Base-by-base conservation (phyloP, 2,329 filamentous ascomycete genomes). In the Aspergillus brunneoviolaceus region DNA sequence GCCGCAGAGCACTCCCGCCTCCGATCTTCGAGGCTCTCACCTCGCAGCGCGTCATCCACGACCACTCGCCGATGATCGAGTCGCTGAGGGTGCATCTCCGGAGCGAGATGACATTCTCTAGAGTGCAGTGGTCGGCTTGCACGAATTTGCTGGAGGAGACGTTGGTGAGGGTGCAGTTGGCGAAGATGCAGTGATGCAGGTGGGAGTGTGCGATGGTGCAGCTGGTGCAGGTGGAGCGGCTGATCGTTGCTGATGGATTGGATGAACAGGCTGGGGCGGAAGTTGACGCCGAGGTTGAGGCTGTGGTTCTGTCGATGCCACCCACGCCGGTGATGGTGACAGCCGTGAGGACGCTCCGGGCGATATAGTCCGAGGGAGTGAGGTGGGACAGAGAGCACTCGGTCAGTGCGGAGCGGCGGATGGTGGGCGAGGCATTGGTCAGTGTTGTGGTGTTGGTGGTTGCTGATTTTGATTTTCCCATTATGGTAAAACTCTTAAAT, bases 11-110 rank as follows among this genome's bases (percentile, higher is more conserved):
- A n/a, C 59, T 66, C 27, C 39, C 53, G 11, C 63, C 60, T 27
- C 47, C 57, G 6, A 68, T 47, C 2, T 49, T 55, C 5, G 66
- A 67, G 9, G 59, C 52, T 9, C n/a, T 57, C 1, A 68, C 57
- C 9, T 57, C 50, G 21, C 62, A 63, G 19, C 64, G 59, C 19
- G 42, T 23, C 4, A 67, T 21, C 3, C 52, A 52, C 27, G 62
- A 67, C 23, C 52, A 21, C 2, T 60, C 64, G 2, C 49, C 54
- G 9, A 72, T 33, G 1, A 57, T 57, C 25, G 61, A 66, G 14
- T 67, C 60, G n/a, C 14, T 25, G 4, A 71, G 55, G 0, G 55
- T 55, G 35, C 64, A 67, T 35, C 64, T 61, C 10, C 64, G 63
- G 11, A 64, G 23, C 1, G 52, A 54, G 2, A 19, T 19, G 11